Evolutionary conservation across 768 basidiomycete genomes (phyloP), one percentile per base, ranked within the genome.

Genomic region (Lactarius evosmus): DNA sequence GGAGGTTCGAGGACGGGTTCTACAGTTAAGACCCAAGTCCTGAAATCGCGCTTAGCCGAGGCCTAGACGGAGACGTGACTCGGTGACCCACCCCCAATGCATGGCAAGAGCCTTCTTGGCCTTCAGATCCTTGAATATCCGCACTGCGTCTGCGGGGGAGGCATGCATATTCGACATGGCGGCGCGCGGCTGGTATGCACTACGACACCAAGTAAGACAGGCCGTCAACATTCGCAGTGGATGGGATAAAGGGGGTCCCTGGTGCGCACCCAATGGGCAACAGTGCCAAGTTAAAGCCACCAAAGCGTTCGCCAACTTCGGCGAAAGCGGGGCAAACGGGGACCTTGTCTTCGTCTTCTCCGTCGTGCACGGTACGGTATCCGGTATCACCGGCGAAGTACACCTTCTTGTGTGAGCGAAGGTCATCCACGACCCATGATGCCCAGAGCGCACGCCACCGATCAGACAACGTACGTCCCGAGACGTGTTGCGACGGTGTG

Each of bases 351-450:
- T 83, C 66, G 78, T 80, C 72, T 59, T 82, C 77, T 0, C 78
- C 80, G 64, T 75, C 76, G 54, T 65, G 64, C 17, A 84, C 83
- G 0, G 79, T 67, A n/a, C 82, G 75, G 70, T 85, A 84, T 12
- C 83, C 87, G 2, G 88, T 91, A 72, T 89, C 89, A 12, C 89
- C 89, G 7, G 77, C 86, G 71, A 91, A 91, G 70, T 76, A 87
- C n/a, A 83, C 74, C 58, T 82, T 83, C 77, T 78, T 78, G 14
- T 78, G 72, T 71, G 11, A 74, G 71, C 3, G 71, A 25, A 84
- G 81, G 69, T 83, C 78, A 69, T 85, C 80, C 29, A 89, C 73
- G 44, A 77, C 82, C 88, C 88, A 90, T 41, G 82, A 81, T 0
- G 83, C 79, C 88, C 88, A 90, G 9, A 89, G 78, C 0, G 82